Evolutionary conservation across 192 early-diverging fungal genomes (phyloP).

Genomic region (Umbelopsis ramanniana): DNA sequence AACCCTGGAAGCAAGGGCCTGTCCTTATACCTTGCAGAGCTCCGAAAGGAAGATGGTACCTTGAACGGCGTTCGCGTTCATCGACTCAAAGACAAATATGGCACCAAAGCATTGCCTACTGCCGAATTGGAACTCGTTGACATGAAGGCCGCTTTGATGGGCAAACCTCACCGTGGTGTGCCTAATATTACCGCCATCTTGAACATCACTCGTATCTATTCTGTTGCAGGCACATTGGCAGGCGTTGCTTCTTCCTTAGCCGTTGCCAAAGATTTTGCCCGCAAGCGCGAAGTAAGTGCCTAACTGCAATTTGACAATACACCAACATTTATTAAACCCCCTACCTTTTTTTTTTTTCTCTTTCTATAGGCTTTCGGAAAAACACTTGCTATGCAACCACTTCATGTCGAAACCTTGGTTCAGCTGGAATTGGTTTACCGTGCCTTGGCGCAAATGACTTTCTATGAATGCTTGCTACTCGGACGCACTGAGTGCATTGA

Average conservation of each 20-base stretch:
- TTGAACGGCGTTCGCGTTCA: conserved; percentile 71
- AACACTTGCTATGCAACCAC: conserved; percentile 54
- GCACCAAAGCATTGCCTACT: conserved; percentile 72
- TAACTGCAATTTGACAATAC: background rate
- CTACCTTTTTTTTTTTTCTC: too few relatives aligned
- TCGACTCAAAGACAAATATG: conserved; percentile 72
- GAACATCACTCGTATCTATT: conserved; percentile 73
- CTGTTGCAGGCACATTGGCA: conserved; percentile 49
- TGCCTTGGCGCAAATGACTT: conserved; percentile 55
- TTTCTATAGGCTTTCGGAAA: conserved; percentile 53
- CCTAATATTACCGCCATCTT: conserved; percentile 65
- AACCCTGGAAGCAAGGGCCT: conserved; percentile 57
- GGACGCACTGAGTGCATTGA: conserved; percentile 53
- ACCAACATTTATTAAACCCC: too few relatives aligned
- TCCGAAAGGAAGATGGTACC: conserved; percentile 56
- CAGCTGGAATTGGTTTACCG: conserved; percentile 58
- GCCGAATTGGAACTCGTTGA: conserved; percentile 69
- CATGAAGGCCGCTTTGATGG: conserved; percentile 55
- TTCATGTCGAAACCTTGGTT: conserved; percentile 64
- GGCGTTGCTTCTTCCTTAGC: conserved; percentile 49
- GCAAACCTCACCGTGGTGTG: conserved; percentile 56
- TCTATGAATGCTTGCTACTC: conserved; percentile 60
- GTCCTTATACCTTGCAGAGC: conserved; percentile 62
- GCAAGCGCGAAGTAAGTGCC: conserved; percentile 51
- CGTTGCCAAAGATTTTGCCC: conserved; percentile 65